Evolutionary conservation across 257 asterid species (phyloP).

Genomic region (Fraxinus americana): DNA sequence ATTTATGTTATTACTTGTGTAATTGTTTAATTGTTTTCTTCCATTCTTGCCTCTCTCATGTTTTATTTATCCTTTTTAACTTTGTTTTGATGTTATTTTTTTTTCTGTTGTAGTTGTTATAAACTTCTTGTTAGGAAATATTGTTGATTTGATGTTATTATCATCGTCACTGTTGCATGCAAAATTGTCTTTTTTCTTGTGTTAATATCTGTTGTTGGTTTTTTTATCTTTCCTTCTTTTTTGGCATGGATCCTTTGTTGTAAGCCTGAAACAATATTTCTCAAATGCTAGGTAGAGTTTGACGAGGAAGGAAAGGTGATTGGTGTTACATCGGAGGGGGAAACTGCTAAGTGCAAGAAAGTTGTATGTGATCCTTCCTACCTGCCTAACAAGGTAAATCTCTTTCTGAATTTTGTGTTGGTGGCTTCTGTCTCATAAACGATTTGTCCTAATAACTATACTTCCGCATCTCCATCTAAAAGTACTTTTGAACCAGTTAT

Average conservation of each 20-base stretch:
- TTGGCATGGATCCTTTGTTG: not conserved
- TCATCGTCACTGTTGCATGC: not conserved
- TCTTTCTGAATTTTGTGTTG: slow-evolving; percentile 6
- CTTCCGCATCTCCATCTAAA: not conserved
- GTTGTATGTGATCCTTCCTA: slow-evolving; percentile 97
- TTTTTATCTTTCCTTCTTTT: not conserved
- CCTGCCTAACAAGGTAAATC: slow-evolving; percentile 76
- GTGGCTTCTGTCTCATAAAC: not conserved
- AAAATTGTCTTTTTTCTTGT: not conserved
- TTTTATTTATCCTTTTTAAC: not conserved
- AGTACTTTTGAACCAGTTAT: slow-evolving; percentile 5
- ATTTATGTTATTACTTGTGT: not conserved
- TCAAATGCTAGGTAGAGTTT: slow-evolving; percentile 36
- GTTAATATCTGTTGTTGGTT: not conserved
- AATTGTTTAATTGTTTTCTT: not conserved
- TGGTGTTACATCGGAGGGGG: slow-evolving; percentile 97
- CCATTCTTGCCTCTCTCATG: not conserved
- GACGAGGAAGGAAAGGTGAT: slow-evolving; percentile 82
- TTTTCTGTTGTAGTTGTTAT: not conserved
- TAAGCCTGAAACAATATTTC: not conserved
- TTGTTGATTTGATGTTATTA: not conserved
- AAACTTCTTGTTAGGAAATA: not conserved
- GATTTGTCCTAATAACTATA: not conserved
- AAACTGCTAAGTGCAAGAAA: slow-evolving; percentile 93
- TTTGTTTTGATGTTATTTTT: not conserved